Evolutionary conservation across 768 basidiomycete species (phyloP).

Genomic region (Collybia sordida): DNA sequence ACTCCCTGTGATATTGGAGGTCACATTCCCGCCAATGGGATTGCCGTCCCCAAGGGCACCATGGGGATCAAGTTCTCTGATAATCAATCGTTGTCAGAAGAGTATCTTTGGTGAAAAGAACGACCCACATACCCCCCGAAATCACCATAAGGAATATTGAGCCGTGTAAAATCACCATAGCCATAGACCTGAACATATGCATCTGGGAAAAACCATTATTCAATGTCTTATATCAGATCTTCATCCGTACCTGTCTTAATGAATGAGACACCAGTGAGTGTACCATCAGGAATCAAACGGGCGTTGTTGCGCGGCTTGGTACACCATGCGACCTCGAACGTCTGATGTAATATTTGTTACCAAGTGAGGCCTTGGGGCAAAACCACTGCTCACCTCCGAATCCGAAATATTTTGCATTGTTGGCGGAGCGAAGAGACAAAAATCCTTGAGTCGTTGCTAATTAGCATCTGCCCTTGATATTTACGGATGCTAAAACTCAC

Average conservation of each 20-base stretch:
- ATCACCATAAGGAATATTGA: conserved; percentile 40
- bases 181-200: conserved; percentile 44
- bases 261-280: conserved; percentile 38
- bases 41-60: conserved; percentile 40
- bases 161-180: conserved; percentile 39
- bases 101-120: background rate
- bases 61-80: conserved; percentile 44
- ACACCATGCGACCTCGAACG: conserved; percentile 46
- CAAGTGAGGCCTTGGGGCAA: background rate
- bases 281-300: conserved; percentile 44
- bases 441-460: conserved; percentile 27
- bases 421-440: conserved; percentile 44
- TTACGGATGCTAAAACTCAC: conserved; percentile 18
- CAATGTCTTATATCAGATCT: background rate
- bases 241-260: conserved; percentile 33
- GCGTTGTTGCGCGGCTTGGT: conserved; percentile 43
- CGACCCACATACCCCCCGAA: conserved; percentile 32
- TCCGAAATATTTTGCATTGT: conserved; percentile 28
- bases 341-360: conserved; percentile 20
- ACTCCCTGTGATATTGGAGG: conserved; percentile 38
- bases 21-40: conserved; percentile 46
- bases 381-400: conserved; percentile 31
- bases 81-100: background rate
- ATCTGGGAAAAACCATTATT: conserved; percentile 14
- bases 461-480: no score